A percentile compares a stretch with the other conserved stretches of the same genome.
Conservation (phyloP, 768 basidiomycete species). For the Suillus occidentalis region DNA sequence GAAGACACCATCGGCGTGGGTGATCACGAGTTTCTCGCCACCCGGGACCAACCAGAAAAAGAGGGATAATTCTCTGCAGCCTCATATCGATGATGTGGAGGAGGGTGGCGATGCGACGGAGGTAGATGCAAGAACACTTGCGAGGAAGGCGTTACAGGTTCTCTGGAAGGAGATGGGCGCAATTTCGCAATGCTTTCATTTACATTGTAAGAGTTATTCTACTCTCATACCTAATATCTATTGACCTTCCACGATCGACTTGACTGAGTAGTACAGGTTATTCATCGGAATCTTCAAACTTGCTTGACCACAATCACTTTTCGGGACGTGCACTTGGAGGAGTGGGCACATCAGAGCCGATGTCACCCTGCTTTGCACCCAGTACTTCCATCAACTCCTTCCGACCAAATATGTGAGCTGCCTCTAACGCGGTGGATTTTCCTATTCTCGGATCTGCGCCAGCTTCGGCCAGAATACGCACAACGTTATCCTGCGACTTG, state of each 20-base stretch:
- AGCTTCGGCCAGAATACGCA: conserved; percentile 47
- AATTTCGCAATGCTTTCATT: conserved; percentile 14
- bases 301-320: neutral
- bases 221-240: neutral
- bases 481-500: conserved; percentile 66
- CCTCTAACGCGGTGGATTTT: conserved; percentile 65
- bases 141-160: conserved; percentile 64
- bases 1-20: conserved; percentile 68
- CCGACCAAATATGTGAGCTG: conserved; percentile 67
- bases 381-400: conserved; percentile 54
- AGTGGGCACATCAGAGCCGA: conserved; percentile 31
- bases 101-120: conserved; percentile 36
- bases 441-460: conserved; percentile 68
- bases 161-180: conserved; percentile 76
- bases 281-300: neutral
- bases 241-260: neutral
- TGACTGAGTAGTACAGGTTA: neutral
- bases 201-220: neutral
- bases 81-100: conserved; percentile 24
- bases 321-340: conserved; percentile 20
- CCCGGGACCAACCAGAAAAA: conserved; percentile 13
- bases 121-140: conserved; percentile 65
- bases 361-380: conserved; percentile 59
- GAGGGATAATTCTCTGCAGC: conserved; percentile 12
- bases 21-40: conserved; percentile 27